A percentile compares a stretch with the other conserved stretches of the same genome.
Conservation (phyloP, 2,329 filamentous ascomycete species). For the Phyllosticta citrichinensis region DNA sequence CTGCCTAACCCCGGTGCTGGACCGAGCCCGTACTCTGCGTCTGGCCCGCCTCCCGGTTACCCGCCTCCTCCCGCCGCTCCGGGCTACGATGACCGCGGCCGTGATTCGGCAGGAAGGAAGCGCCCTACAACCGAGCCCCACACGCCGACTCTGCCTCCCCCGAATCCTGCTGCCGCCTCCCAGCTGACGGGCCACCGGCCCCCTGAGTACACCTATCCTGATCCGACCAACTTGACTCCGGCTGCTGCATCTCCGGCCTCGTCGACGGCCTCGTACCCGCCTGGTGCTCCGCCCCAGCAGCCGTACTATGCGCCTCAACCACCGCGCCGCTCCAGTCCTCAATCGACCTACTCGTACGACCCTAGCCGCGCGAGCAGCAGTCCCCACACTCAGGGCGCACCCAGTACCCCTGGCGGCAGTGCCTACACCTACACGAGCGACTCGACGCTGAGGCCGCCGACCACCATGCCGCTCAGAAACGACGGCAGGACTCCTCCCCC, state of each 20-base stretch:
- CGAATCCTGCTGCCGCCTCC: conserved; percentile 34
- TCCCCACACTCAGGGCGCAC: conserved; percentile 29
- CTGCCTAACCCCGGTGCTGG: conserved; percentile 31
- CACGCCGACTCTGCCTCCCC: conserved; percentile 40
- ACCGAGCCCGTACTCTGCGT: conserved; percentile 25
- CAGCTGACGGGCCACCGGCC: conserved; percentile 28
- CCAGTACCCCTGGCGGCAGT: conserved; percentile 25
- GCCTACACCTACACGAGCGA: conserved; percentile 19
- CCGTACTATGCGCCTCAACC: conserved; percentile 32
- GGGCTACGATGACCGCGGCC: conserved; percentile 27
- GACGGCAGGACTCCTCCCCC: conserved; percentile 27
- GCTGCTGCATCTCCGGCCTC: conserved; percentile 35
- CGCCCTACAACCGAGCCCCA: conserved; percentile 40
- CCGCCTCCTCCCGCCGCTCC: conserved; percentile 16
- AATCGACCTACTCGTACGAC: conserved; percentile 33
- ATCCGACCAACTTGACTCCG: conserved; percentile 34
- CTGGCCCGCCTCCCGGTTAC: conserved; percentile 15
- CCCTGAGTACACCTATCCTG: conserved; percentile 33
- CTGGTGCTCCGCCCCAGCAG: conserved; percentile 23
- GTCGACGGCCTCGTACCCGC: conserved; percentile 30
- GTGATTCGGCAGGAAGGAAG: conserved; percentile 34
- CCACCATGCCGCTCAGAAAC: conserved; percentile 20
- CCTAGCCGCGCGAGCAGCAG: conserved; percentile 32
- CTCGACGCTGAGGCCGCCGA: conserved; percentile 21
- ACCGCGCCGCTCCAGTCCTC: conserved; percentile 32